phyloP scores from a whole-genome alignment of 768 basidiomycete species.

The Leccinum boreale region DNA sequence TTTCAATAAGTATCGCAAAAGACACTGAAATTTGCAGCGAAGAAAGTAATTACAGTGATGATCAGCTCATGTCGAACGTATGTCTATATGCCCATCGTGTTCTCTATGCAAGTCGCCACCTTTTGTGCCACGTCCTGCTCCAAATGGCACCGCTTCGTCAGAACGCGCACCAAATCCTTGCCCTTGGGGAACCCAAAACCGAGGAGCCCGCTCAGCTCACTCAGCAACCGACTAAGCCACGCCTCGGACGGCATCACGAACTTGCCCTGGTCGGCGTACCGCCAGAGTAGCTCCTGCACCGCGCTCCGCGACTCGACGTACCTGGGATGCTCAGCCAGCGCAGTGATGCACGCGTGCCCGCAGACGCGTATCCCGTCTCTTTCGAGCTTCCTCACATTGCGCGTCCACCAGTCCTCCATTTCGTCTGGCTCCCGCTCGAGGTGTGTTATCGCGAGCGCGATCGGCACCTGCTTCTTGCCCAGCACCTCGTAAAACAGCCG shows the following conservation, averaged over 20 bases:
- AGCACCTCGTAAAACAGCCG: constrained; percentile 38
- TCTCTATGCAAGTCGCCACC: constrained; percentile 24
- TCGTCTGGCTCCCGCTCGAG: constrained; percentile 29
- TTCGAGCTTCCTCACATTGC: constrained; percentile 22
- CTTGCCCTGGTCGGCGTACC: constrained; percentile 22
- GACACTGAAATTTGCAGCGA: background rate
- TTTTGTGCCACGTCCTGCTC: constrained; percentile 22
- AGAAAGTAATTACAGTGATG: background rate
- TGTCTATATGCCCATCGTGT: constrained; percentile 4
- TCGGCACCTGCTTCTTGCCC: constrained; percentile 36
- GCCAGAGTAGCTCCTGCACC: constrained; percentile 20
- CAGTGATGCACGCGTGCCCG: constrained; percentile 31
- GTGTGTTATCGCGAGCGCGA: constrained; percentile 37
- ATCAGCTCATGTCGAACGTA: background rate
- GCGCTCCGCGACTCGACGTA: constrained; percentile 18
- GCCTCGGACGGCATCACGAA: constrained; percentile 23
- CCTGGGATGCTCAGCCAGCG: constrained; percentile 19
- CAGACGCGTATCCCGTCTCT: constrained; percentile 15
- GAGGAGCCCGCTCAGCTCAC: constrained; percentile 14
- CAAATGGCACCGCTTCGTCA: constrained; percentile 25
- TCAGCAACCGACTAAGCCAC: constrained; percentile 20
- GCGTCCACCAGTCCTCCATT: constrained; percentile 34
- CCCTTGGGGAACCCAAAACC: constrained; percentile 18
- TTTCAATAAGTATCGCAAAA: background rate
- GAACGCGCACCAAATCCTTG: constrained; percentile 19